Evolutionary conservation across 2,329 filamentous ascomycete genomes (phyloP).

Genomic region (Trichoderma afroharzianum): DNA sequence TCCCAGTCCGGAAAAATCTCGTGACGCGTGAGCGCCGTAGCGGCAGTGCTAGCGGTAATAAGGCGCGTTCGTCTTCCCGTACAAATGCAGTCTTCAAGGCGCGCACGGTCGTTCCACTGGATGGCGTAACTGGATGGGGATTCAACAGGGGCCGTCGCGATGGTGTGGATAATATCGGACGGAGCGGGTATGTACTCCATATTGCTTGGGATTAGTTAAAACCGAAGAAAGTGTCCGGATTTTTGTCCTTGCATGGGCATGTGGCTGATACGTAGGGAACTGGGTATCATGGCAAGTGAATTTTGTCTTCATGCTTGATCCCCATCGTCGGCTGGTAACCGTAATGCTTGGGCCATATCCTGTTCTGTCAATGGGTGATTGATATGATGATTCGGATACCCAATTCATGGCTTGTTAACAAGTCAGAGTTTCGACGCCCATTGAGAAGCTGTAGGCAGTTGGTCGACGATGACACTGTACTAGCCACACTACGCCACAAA

Average conservation of each 20-base stretch:
- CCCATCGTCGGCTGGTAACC: neutral
- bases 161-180: conserved; percentile 12
- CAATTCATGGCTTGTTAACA: neutral
- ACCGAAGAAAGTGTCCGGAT: neutral
- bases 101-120: conserved; percentile 8
- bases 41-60: neutral
- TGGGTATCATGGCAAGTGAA: too few species aligned
- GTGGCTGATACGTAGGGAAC: neutral
- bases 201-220: neutral
- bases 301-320: neutral
- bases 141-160: conserved; percentile 8
- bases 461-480: neutral
- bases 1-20: neutral
- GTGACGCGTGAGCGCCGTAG: conserved; percentile 12
- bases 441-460: neutral
- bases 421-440: neutral
- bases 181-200: conserved; percentile 3
- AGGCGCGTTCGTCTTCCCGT: neutral
- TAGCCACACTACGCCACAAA: neutral
- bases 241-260: neutral
- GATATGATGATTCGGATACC: neutral
- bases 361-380: too few species aligned
- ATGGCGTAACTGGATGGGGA: conserved; percentile 15
- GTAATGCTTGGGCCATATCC: too few species aligned
- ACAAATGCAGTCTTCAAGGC: neutral